Base-by-base conservation (phyloP, 768 basidiomycete genomes). In the Atractiella rhizophila region DNA sequence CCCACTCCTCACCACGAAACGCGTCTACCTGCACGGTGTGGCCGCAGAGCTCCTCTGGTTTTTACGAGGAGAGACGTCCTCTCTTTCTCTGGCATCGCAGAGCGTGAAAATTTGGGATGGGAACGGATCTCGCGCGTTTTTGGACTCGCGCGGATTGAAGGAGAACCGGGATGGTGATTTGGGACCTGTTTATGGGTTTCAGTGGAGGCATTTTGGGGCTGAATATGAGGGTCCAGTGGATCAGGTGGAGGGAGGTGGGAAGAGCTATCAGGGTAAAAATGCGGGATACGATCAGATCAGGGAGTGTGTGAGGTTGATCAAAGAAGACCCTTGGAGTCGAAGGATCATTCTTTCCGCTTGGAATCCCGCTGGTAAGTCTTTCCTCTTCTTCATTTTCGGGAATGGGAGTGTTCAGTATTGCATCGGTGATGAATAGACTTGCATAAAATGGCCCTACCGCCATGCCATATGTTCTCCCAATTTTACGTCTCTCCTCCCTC, bases 91-190 rank as follows among this genome's bases (percentile, higher is more conserved):
- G 29, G 70, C 73, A 1, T 64, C 67, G 24, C 79, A 79, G 56
- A 83, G 81, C 38, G 69, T 96, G 46, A 78, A 79, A 57, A 96
- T 98, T 51, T 98, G 91, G 91, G 85, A 94, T 56, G 85, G 86
- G 0, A 96, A 98, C 48, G 86, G 82, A 7, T 76, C 76, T 2
- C 70, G 74, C 46, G 76, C 70, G 49, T 96, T 88, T 53, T 61
- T 96, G 23, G 79, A 83, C 54, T 67, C 68, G 43, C 65, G 80
- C 16, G 88, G 91, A 3, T 59, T 96, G n/a, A 67, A 66, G 0
- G 74, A 86, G 55, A 64, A 83, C 24, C 63, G 77, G 5, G 77
- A 81, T 56, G 88, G 88, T 4, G 91, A 98, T 56, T 61, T 98
- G 4, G 91, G 91, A 0, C 88, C 88, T 0, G 82, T 98, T 0